Evolutionary conservation across 371 early-diverging fungal genomes (phyloP), one percentile per base, ranked within the genome.

Genomic region (Cladochytrium tenue): DNA sequence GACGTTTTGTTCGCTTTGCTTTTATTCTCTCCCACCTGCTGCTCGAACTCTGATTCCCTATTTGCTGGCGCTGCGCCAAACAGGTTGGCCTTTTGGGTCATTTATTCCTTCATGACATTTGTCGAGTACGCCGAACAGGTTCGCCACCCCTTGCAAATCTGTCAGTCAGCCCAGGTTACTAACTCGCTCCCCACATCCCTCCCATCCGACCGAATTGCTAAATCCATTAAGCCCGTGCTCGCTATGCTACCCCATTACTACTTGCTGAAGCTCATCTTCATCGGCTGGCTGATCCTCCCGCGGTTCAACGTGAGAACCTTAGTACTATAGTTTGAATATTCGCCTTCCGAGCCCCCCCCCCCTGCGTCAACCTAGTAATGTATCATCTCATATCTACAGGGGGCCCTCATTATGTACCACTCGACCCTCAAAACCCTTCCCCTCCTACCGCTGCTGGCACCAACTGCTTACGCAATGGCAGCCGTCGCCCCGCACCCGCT

Each of bases 201-300:
- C 31, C 32, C 32, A 1, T 1, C 63, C 1, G 34, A n/a, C 50
- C 32, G 27, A 17, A 25, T 30, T 15, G 13, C 32, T n/a, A 51
- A 25, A 61, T 17, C 61, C 23, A 1, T 35, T 1, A 10, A 67
- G 62, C 34, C 56, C 26, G 7, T 69, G 7, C 50, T 64, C 2
- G 53, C 58, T 2, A 30, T 69, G 51, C 61, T 69, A 2, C 69
- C 69, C 23, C 64, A 58, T 56, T 69, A 69, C 52, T 69, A 63
- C 31, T 32, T 60, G 31, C 13, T 69, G 32, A 69, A 69, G 35
- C 53, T 69, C 53, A 10, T 63, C 43, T 63, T 69, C 53, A 15
- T 64, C 13, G n/a, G 35, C 5, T 69, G 69, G 69, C 43, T 69
- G 5, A 69, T 69, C n/a, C 51, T 69, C n/a, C 69, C 69, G 5